A percentile compares a stretch with the other conserved stretches of the same genome.
phyloP scores from a whole-genome alignment of 306 rosid genomes.

The Cucurbita ficifolia region DNA sequence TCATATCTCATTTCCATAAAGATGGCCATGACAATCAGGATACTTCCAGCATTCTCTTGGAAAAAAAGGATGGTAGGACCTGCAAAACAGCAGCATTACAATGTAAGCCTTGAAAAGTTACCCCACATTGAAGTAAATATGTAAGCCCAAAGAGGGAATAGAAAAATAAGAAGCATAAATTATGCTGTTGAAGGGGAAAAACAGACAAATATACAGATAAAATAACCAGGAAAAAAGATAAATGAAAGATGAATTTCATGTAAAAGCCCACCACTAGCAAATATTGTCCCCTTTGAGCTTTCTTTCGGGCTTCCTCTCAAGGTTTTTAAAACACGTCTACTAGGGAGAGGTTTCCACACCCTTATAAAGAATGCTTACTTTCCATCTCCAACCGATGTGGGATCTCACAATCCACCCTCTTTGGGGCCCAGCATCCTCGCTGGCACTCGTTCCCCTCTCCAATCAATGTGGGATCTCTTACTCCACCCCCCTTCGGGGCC shows the following conservation, averaged over 20 bases:
- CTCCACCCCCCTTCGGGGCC: no score
- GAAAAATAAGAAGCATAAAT: neutral
- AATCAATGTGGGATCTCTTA: no score
- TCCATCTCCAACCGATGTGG: no score
- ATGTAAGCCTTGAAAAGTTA: conserved; percentile 3
- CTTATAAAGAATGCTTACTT: no score
- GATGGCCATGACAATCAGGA: conserved; percentile 33
- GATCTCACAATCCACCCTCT: no score
- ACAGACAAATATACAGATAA: neutral
- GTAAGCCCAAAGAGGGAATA: neutral
- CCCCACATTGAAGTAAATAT: neutral
- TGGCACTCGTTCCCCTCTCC: no score
- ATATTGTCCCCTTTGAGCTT: no score
- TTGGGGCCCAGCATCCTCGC: no score
- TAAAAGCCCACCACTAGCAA: no score
- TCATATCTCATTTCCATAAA: neutral
- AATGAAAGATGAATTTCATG: neutral
- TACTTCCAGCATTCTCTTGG: conserved; percentile 99
- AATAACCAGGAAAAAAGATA: neutral
- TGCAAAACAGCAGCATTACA: conserved; percentile 27
- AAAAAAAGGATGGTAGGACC: conserved; percentile 95
- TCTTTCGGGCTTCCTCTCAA: no score
- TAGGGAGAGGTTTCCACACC: no score
- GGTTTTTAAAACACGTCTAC: no score
- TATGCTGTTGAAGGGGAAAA: neutral